Evolutionary conservation across 2,329 filamentous ascomycete species (phyloP).

Genomic region (Fonsecaea monophora): DNA sequence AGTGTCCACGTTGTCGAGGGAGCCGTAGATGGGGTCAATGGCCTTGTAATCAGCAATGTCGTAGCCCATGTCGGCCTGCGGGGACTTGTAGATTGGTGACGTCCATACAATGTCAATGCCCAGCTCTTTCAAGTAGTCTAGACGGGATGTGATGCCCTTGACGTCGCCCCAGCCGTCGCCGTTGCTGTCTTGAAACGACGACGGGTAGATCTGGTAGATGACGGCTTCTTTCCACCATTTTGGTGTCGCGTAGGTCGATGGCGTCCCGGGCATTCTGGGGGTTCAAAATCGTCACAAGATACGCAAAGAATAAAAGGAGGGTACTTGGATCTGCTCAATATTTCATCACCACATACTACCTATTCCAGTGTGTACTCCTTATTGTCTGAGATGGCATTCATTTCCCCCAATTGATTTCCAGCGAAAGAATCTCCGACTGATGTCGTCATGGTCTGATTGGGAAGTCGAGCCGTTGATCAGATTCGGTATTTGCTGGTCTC

Average conservation of each 20-base stretch:
- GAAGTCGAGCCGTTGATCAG: constrained; percentile 24
- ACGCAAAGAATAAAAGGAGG: not conserved
- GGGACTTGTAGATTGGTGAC: constrained; percentile 59
- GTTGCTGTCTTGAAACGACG: constrained; percentile 60
- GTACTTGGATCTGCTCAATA: no score
- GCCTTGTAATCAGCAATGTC: constrained; percentile 53
- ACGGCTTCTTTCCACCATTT: constrained; percentile 65
- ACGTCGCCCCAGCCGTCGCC: constrained; percentile 68
- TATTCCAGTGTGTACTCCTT: no score
- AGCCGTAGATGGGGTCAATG: constrained; percentile 57
- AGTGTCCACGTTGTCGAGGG: constrained; percentile 54
- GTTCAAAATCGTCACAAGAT: not conserved
- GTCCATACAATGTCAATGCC: constrained; percentile 69
- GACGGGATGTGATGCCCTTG: constrained; percentile 67
- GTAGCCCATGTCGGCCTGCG: constrained; percentile 61
- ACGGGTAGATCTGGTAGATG: constrained; percentile 67
- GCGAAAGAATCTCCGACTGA: constrained; percentile 34
- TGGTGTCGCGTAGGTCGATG: constrained; percentile 29
- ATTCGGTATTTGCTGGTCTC: not conserved
- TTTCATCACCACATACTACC: not conserved
- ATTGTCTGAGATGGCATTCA: not conserved
- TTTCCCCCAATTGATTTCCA: not conserved
- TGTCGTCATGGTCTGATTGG: constrained; percentile 30
- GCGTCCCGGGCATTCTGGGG: constrained; percentile 15
- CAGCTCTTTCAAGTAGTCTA: constrained; percentile 68